Conservation (phyloP, 306 rosid species). For the Neltuma alba region DNA sequence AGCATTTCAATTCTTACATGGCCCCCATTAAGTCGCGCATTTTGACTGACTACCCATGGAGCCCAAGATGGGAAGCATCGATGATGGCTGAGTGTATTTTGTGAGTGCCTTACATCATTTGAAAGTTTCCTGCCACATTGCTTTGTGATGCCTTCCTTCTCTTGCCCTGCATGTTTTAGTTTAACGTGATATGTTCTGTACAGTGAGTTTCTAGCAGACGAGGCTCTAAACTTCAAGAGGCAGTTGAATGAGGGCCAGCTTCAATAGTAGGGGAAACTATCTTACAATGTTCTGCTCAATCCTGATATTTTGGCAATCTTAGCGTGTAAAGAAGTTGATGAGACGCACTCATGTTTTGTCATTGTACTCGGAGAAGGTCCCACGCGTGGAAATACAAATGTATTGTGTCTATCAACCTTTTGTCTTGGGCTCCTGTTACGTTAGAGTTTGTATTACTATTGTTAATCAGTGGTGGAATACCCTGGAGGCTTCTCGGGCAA, state of each 20-base stretch:
- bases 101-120: constrained; percentile 43
- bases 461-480: background rate
- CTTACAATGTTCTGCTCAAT: background rate
- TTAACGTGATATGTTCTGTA: constrained; percentile 16
- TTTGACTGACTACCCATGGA: constrained; percentile 60
- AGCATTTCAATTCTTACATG: constrained; percentile 65
- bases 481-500: background rate
- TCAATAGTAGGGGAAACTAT: constrained; percentile 28
- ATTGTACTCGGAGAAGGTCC: background rate
- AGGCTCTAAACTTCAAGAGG: constrained; percentile 68
- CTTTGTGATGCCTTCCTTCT: background rate
- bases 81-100: constrained; percentile 63
- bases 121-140: background rate
- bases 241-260: constrained; percentile 55
- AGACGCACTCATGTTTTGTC: background rate
- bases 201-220: constrained; percentile 69
- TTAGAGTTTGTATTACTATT: background rate
- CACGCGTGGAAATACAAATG: background rate
- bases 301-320: background rate
- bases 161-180: background rate
- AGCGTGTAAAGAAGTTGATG: constrained; percentile 28
- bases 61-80: constrained; percentile 69
- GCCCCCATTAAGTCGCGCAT: constrained; percentile 57
- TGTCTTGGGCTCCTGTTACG: background rate
- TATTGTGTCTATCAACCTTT: background rate